Evolutionary conservation across 208 protist species (phyloP).

Genomic region (Pavlovales sp.): DNA sequence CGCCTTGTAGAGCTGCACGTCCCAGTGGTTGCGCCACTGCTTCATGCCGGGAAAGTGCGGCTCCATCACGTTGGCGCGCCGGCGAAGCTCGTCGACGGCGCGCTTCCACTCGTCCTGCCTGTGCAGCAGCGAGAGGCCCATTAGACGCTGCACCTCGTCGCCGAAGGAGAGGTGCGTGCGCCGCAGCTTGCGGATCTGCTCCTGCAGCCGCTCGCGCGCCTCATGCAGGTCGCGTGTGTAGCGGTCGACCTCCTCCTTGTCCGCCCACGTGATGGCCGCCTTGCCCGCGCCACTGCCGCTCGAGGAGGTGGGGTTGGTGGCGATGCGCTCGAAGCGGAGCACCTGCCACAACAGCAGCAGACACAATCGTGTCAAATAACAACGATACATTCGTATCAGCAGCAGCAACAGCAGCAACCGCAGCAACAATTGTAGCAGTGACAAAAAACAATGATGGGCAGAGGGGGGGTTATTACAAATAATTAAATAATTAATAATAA

Average conservation of each 20-base stretch:
- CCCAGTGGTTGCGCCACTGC: constrained; percentile 89
- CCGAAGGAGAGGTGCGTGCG: constrained; percentile 78
- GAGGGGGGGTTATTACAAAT: too few species aligned
- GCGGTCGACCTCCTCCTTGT: constrained; percentile 38
- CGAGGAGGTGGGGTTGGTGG: not conserved
- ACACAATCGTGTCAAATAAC: constrained; percentile 1
- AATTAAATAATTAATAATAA: too few species aligned
- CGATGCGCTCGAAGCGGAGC: constrained; percentile 18
- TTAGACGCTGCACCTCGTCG: constrained; percentile 75
- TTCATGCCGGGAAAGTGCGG: constrained; percentile 76
- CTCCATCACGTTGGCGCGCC: not conserved
- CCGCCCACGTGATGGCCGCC: constrained; percentile 42
- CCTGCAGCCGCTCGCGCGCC: constrained; percentile 75
- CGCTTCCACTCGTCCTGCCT: constrained; percentile 83
- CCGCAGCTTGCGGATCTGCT: constrained; percentile 84
- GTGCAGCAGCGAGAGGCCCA: constrained; percentile 81
- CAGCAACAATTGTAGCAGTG: too few species aligned
- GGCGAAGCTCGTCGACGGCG: constrained; percentile 64
- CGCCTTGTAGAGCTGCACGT: constrained; percentile 95
- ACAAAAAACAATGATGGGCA: too few species aligned
- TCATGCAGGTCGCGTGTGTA: constrained; percentile 49
- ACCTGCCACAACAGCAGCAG: too few species aligned
- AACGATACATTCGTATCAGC: not conserved
- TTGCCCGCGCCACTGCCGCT: constrained; percentile 14
- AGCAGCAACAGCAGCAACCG: too few species aligned